Base-by-base conservation (phyloP, 306 rosid species). In the Dryas alaskensis region DNA sequence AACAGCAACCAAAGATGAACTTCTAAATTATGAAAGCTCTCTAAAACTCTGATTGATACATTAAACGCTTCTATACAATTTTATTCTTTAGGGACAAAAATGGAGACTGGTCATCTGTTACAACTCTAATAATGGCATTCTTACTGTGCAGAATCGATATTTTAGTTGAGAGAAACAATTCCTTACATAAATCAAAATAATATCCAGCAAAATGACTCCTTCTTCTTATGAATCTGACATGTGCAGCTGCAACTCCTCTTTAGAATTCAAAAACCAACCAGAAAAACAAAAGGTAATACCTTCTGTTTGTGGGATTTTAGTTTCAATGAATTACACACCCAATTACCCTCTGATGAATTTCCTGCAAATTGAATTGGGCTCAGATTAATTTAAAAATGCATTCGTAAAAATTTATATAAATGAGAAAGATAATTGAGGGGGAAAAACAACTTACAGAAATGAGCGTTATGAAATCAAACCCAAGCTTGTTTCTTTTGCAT, bases 131-230 rank as follows among this genome's bases (percentile, higher is more conserved):
- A 7, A 0, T 43, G 43, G 13, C 39, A 22, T 70, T 70, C 14
- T 55, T 6, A 2, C 27, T 43, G 13, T 6, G 19, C 2, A 55
- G 60, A 27, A 46, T 5, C 0, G 22, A 43, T 10, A 44, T 14
- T 27, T 43, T 19, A 45, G 40, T 16, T 45, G 17, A 72, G 46
- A 58, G 6, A 45, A 5, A 31, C 16, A 46, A 27, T 43, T 72
- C 8, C 75, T 72, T 59, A 59, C 76, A 72, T 58, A 22, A 43
- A 7, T n/a, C 73, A 37, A 52, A 4, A 51, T 39, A 39, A 51
- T 39, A 39, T 8, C 27, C 50, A 69, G 73, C 4, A 69, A 39
- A 69, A 19, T 39, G 10, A 19, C 16, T 42, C 42, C 63, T 70
- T 19, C 39, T 37, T 3, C 12, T 39, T 42, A 17, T 22, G 14